A percentile compares a stretch with the other conserved stretches of the same genome.
These are phyloP conservation scores for Plantago elongata DNA, from an alignment of 257 asterid genomes.

Conservation along the genomic window DNA sequence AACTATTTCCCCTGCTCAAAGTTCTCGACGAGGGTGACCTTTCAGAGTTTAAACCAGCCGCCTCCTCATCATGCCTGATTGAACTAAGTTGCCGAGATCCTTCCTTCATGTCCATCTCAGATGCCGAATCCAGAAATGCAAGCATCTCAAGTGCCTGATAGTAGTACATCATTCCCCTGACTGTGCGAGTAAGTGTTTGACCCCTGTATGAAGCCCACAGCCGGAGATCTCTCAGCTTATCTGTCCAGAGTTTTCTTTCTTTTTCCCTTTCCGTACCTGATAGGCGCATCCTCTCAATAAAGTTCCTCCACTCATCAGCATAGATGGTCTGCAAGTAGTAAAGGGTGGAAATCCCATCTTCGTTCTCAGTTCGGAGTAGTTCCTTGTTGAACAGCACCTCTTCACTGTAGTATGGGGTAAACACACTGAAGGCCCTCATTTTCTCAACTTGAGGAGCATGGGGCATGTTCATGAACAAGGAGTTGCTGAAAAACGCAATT, in stretches of 20 bases:
- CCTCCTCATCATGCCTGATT: slow-evolving; percentile 45
- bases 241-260: slow-evolving; percentile 75
- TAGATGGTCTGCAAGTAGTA: slow-evolving; percentile 92
- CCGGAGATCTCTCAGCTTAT: slow-evolving; percentile 78
- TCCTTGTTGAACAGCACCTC: slow-evolving; percentile 90
- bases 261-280: slow-evolving; percentile 78
- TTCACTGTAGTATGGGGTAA: slow-evolving; percentile 96
- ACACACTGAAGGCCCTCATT: slow-evolving; percentile 95
- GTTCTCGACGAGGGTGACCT: slow-evolving; percentile 56
- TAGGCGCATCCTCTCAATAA: slow-evolving; percentile 82
- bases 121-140: slow-evolving; percentile 96
- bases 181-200: slow-evolving; percentile 93
- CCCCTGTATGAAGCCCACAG: slow-evolving; percentile 98
- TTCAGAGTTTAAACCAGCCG: slow-evolving; percentile 42
- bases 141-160: slow-evolving; percentile 97
- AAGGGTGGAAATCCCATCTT: slow-evolving; percentile 93
- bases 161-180: slow-evolving; percentile 99
- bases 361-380: slow-evolving; percentile 92
- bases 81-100: slow-evolving; percentile 74
- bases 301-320: slow-evolving; percentile 95
- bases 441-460: slow-evolving; percentile 99
- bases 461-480: slow-evolving; percentile 98
- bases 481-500: slow-evolving; percentile 95
- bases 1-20: slow-evolving; percentile 78
- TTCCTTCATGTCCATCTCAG: slow-evolving; percentile 96